phyloP scores from a whole-genome alignment of 192 early-diverging fungal species.

The Umbelopsis sp. region DNA sequence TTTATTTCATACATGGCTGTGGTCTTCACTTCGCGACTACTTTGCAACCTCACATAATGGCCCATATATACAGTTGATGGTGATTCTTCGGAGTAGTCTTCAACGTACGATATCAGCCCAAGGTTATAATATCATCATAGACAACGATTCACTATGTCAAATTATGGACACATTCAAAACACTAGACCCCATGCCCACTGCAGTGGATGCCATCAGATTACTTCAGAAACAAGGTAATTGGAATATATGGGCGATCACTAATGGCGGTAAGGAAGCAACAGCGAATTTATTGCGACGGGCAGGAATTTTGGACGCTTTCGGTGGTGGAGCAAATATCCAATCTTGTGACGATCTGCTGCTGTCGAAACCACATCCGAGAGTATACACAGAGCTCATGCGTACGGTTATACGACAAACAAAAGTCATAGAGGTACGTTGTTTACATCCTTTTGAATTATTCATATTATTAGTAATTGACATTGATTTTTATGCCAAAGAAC shows the following conservation, averaged over 20 bases:
- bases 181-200: constrained; percentile 8
- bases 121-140: background rate
- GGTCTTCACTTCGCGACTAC: constrained; percentile 22
- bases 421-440: constrained; percentile 31
- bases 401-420: constrained; percentile 24
- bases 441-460: background rate
- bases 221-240: constrained; percentile 16
- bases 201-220: constrained; percentile 13
- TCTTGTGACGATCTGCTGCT: constrained; percentile 32
- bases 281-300: background rate
- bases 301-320: background rate
- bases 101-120: background rate
- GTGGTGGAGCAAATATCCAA: constrained; percentile 23
- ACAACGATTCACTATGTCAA: background rate
- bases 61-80: constrained; percentile 19
- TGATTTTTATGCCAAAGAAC: constrained; percentile 15
- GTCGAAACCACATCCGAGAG: constrained; percentile 38
- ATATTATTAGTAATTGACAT: too few relatives aligned
- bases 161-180: constrained; percentile 26
- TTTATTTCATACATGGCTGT: constrained; percentile 25
- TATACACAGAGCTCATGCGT: constrained; percentile 35
- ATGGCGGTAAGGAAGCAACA: constrained; percentile 11
- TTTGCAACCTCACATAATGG: constrained; percentile 31
- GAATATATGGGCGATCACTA: constrained; percentile 37
- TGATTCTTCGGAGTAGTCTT: constrained; percentile 9